These are phyloP conservation scores for Rosa lucieae DNA, from an alignment of 306 rosid species.

Conservation along the genomic window DNA sequence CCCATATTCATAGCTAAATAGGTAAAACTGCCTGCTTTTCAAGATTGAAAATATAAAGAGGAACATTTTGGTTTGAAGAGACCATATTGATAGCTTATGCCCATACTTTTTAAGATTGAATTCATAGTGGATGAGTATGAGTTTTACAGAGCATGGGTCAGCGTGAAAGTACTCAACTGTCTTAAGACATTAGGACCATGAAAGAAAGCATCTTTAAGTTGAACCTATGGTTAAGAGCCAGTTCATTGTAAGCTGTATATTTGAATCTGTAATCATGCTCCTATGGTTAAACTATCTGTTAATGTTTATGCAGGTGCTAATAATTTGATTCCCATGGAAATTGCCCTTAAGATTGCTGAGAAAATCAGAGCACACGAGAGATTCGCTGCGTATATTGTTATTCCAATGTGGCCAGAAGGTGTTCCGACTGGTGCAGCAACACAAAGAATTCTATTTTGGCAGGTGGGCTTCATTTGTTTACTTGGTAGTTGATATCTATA, in stretches of 20 bases:
- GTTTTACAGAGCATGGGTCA: neutral
- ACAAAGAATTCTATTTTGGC: conserved; percentile 97
- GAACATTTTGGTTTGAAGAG: neutral
- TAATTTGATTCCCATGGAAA: conserved; percentile 97
- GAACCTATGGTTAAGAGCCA: too few species aligned
- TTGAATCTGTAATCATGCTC: conserved; percentile 21
- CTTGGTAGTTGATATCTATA: conserved; percentile 5
- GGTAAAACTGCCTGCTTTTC: conserved; percentile 2
- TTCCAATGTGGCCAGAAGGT: conserved; percentile 99
- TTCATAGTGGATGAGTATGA: neutral
- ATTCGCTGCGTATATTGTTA: conserved; percentile 85
- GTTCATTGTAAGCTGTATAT: neutral
- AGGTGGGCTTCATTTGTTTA: conserved; percentile 53
- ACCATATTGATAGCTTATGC: neutral
- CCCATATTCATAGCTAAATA: conserved; percentile 20
- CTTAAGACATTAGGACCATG: neutral
- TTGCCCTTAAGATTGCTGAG: conserved; percentile 86
- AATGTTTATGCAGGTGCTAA: conserved; percentile 71
- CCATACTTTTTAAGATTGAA: neutral
- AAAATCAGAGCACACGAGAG: conserved; percentile 91
- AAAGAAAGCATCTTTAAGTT: neutral
- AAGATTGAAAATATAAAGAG: neutral
- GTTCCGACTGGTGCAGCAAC: conserved; percentile 87
- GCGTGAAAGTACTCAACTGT: neutral
- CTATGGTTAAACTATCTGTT: conserved; percentile 8